phyloP scores from a whole-genome alignment of 176 grass and related monocot genomes.

The Oryza meyeriana region DNA sequence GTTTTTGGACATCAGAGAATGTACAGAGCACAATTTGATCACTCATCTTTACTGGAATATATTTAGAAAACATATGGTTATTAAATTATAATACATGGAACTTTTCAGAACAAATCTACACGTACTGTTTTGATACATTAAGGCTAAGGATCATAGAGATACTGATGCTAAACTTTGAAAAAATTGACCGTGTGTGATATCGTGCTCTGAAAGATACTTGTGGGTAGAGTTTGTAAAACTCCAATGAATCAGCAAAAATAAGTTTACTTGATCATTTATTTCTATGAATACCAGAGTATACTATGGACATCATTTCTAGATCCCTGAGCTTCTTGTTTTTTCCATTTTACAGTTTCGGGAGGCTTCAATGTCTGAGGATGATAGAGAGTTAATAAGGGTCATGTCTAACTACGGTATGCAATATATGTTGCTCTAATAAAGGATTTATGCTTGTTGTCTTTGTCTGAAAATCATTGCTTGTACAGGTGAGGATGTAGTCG shows the following conservation, averaged over 20 bases:
- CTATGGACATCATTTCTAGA: background rate
- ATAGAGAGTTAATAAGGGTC: conserved; percentile 54
- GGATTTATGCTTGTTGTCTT: background rate
- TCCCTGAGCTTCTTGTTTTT: background rate
- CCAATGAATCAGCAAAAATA: conserved; percentile 8
- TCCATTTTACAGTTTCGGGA: conserved; percentile 64
- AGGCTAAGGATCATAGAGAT: background rate
- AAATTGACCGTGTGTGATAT: background rate
- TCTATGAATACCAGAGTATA: background rate
- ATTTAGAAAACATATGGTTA: no score
- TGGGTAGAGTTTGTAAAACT: background rate
- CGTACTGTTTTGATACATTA: no score
- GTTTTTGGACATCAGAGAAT: no score
- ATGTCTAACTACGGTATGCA: conserved; percentile 92
- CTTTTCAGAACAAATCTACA: no score
- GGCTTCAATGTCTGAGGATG: conserved; percentile 62
- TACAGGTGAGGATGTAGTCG: conserved; percentile 91
- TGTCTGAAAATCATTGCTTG: conserved; percentile 16
- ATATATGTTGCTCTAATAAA: background rate
- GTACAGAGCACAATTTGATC: no score
- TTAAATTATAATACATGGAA: no score
- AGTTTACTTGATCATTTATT: background rate
- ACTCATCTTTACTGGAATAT: no score
- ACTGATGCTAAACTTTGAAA: background rate
- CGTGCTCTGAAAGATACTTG: background rate